A percentile compares a stretch with the other conserved stretches of the same genome.
These are phyloP conservation scores for Globisporangium sylvaticum DNA, from an alignment of 352 stramenopile genomes.

Conservation along the genomic window DNA sequence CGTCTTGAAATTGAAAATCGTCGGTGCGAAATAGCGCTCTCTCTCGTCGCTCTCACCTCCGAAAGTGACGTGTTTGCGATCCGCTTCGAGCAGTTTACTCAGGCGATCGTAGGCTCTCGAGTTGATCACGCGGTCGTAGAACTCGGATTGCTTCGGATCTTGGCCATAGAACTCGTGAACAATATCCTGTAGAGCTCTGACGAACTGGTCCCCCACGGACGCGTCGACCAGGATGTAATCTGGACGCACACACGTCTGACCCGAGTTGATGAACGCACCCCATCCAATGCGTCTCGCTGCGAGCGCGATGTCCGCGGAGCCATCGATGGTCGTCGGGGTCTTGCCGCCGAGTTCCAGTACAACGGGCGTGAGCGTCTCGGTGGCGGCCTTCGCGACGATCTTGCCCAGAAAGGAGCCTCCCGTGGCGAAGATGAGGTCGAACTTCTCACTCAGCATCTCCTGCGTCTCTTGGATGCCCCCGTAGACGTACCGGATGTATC, in stretches of 20 bases:
- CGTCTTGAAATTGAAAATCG: slow-evolving; percentile 85
- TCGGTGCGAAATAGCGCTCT: slow-evolving; percentile 82
- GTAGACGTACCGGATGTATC: slow-evolving; percentile 77
- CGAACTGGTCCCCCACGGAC: slow-evolving; percentile 53
- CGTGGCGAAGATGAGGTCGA: slow-evolving; percentile 86
- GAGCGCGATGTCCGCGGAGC: slow-evolving; percentile 42
- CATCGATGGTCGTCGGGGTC: slow-evolving; percentile 82
- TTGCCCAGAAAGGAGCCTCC: slow-evolving; percentile 74
- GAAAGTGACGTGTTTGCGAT: slow-evolving; percentile 49
- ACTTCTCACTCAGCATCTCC: slow-evolving; percentile 72
- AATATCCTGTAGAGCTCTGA: slow-evolving; percentile 36
- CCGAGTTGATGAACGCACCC: slow-evolving; percentile 86
- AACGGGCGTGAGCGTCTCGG: slow-evolving; percentile 92
- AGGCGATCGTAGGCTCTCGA: slow-evolving; percentile 8
- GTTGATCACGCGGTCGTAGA: slow-evolving; percentile 38
- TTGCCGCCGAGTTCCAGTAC: slow-evolving; percentile 96
- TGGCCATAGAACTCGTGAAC: slow-evolving; percentile 53
- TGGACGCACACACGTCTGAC: slow-evolving; percentile 93
- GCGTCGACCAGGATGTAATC: slow-evolving; percentile 91
- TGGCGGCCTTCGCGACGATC: slow-evolving; percentile 89
- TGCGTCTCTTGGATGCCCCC: slow-evolving; percentile 84
- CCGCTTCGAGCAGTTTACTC: slow-evolving; percentile 46
- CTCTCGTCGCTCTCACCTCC: slow-evolving; percentile 58
- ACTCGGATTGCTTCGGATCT: slow-evolving; percentile 38
- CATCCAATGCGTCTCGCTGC: slow-evolving; percentile 78